phyloP scores from a whole-genome alignment of 176 grass and related monocot species.

The Otatea glauca region DNA sequence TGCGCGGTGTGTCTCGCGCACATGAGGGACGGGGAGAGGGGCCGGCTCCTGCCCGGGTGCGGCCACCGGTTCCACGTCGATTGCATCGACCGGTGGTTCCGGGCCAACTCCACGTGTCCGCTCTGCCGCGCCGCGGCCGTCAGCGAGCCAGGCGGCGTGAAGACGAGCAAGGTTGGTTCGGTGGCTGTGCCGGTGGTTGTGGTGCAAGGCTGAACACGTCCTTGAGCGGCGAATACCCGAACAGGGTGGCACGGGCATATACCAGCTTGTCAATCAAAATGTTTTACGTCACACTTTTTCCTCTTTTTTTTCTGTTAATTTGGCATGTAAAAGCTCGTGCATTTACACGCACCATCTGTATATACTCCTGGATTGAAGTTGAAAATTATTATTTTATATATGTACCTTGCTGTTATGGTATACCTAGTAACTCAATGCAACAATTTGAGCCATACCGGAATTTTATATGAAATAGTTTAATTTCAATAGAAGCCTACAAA shows the following conservation, averaged over 20 bases:
- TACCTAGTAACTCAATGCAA: background rate
- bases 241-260: background rate
- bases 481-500: background rate
- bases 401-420: background rate
- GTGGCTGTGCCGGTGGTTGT: background rate
- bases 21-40: slow-evolving; percentile 50
- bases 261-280: background rate
- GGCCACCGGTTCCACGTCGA: slow-evolving; percentile 66
- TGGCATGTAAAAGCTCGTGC: background rate
- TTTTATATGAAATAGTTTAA: background rate
- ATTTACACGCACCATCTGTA: background rate
- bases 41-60: slow-evolving; percentile 57
- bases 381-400: background rate
- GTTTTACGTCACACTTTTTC: background rate
- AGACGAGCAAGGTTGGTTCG: background rate
- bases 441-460: background rate
- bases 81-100: slow-evolving; percentile 65
- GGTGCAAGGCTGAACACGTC: slow-evolving; percentile 18
- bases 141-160: background rate
- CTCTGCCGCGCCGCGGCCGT: slow-evolving; percentile 51
- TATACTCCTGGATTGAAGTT: background rate
- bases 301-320: background rate
- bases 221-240: background rate
- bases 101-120: slow-evolving; percentile 55
- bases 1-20: slow-evolving; percentile 67